Conservation (phyloP, 108 stramenopile species). For the Fistulifera solaris region DNA sequence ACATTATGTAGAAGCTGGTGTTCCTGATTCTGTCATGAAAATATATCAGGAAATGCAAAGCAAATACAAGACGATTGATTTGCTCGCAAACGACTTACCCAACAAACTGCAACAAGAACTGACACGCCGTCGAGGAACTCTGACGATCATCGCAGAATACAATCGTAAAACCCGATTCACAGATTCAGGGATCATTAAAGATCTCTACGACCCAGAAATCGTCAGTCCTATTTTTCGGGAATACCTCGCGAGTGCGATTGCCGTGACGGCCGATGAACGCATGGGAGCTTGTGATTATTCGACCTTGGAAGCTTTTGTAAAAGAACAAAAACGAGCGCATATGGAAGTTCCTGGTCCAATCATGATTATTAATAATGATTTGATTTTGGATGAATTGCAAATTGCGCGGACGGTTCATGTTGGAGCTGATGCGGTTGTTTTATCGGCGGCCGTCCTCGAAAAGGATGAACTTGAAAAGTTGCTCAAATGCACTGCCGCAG, state of each 20-base stretch:
- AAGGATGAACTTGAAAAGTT: conserved; percentile 30
- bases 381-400: conserved; percentile 79
- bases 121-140: conserved; percentile 75
- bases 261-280: conserved; percentile 69
- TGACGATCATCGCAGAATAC: conserved; percentile 85
- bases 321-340: conserved; percentile 55
- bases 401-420: conserved; percentile 48
- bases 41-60: conserved; percentile 45
- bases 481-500: conserved; percentile 27
- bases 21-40: conserved; percentile 55
- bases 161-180: conserved; percentile 43
- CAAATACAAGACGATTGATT: conserved; percentile 6
- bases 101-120: conserved; percentile 47
- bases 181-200: conserved; percentile 21
- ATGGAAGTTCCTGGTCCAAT: conserved; percentile 75
- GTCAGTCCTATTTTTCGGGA: conserved; percentile 63
- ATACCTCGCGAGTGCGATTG: conserved; percentile 68
- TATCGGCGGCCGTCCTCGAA: conserved; percentile 43
- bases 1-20: conserved; percentile 48
- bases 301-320: conserved; percentile 44
- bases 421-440: conserved; percentile 47
- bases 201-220: conserved; percentile 39
- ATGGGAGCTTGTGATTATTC: conserved; percentile 75
- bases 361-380: conserved; percentile 63
- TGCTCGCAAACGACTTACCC: neutral